Conservation (phyloP, 768 basidiomycete species). For the Mycena floridula region DNA sequence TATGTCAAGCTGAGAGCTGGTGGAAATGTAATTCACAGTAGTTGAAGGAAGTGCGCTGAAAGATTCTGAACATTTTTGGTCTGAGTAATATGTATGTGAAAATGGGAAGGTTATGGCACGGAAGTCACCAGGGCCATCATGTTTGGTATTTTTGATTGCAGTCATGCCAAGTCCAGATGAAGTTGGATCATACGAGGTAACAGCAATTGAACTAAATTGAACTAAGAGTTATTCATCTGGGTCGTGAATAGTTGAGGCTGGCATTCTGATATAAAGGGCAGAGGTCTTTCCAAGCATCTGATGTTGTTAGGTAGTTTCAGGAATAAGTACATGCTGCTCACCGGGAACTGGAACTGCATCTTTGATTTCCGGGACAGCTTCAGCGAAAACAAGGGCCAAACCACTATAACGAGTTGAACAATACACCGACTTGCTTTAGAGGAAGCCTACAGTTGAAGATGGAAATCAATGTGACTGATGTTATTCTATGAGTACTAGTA, state of each 20-base stretch:
- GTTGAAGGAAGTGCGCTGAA: too few species aligned
- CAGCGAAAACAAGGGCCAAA: constrained; percentile 28
- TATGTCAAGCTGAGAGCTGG: too few species aligned
- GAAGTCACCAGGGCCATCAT: too few species aligned
- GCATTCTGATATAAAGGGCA: constrained; percentile 7
- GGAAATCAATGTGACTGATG: constrained; percentile 35
- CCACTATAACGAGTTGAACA: constrained; percentile 15
- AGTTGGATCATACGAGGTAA: too few species aligned
- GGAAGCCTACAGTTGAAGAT: constrained; percentile 23
- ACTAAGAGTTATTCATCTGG: too few species aligned
- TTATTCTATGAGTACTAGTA: constrained; percentile 5
- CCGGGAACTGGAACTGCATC: constrained; percentile 11
- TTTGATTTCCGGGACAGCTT: constrained; percentile 13
- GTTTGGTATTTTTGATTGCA: too few species aligned
- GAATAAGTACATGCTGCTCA: constrained; percentile 2
- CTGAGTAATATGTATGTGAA: too few species aligned
- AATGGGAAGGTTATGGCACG: too few species aligned
- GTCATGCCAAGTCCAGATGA: too few species aligned
- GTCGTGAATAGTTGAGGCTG: not conserved
- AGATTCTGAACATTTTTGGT: too few species aligned
- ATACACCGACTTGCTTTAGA: not conserved
- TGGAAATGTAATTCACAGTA: too few species aligned
- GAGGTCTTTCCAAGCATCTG: constrained; percentile 16
- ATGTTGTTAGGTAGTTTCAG: not conserved
- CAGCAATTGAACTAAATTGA: too few species aligned